A percentile compares a stretch with the other conserved stretches of the same genome.
Conservation (phyloP, 768 basidiomycete species). For the Dictyophora rubrovolvata region DNA sequence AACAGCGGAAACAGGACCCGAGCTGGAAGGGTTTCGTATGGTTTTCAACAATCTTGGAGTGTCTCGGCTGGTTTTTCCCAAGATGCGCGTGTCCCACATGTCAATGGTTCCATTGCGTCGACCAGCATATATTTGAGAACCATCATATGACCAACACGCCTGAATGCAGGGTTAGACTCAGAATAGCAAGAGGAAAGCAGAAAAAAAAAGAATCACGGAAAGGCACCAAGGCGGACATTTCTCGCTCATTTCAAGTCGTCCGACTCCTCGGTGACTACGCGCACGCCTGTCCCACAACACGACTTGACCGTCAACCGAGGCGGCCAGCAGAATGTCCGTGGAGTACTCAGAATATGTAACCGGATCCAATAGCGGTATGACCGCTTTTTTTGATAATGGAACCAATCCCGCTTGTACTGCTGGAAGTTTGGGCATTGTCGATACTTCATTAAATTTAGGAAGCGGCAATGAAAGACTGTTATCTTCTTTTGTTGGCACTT, state of each 20-base stretch:
- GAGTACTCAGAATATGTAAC: conserved; percentile 56
- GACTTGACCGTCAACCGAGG: conserved; percentile 86
- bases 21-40: conserved; percentile 76
- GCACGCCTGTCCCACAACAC: conserved; percentile 84
- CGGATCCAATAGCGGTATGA: conserved; percentile 54
- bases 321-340: conserved; percentile 76
- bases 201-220: conserved; percentile 47
- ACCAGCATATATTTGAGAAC: conserved; percentile 82
- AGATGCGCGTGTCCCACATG: conserved; percentile 86
- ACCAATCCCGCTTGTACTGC: conserved; percentile 3
- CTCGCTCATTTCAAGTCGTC: conserved; percentile 80
- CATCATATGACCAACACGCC: conserved; percentile 93
- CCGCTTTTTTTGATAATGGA: conserved; percentile 45
- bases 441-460: neutral
- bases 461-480: neutral
- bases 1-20: conserved; percentile 86
- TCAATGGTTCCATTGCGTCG: conserved; percentile 85
- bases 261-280: conserved; percentile 56
- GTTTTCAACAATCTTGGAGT: conserved; percentile 77
- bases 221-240: conserved; percentile 95
- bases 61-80: conserved; percentile 51
- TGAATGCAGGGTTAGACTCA: conserved; percentile 23
- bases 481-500: conserved; percentile 9
- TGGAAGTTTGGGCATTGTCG: conserved; percentile 1
- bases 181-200: neutral